Evolutionary conservation across 495 filamentous ascomycete species (phyloP), one percentile per base, ranked within the genome.

Genomic region (Sabuloglossum arenarium): DNA sequence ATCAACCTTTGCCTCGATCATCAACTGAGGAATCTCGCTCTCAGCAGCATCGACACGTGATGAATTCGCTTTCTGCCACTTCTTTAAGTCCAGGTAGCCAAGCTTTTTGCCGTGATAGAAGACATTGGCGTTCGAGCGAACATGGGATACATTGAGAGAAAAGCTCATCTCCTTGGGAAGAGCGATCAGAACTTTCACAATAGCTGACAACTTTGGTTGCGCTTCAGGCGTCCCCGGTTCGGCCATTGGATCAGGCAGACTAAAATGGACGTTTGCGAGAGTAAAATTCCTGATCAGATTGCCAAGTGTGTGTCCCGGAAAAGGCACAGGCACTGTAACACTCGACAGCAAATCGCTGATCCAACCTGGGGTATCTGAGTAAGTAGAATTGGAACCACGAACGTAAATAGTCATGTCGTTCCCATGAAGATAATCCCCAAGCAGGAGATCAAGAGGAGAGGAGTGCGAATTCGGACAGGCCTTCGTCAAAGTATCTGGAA

Each of bases 61-160:
- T n/a, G 88, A 91, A 61, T 83, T 85, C 24, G 91, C 84, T 27
- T 75, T 68, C 63, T 94, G 86, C 90, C 89, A 98, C 61, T 88
- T 72, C 19, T 73, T 64, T 37, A 97, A 63, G 61, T 88, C 75
- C 16, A 98, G 72, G 28, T 77, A 69, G 14, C 91, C 91, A 53
- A 98, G 76, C 62, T 84, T 82, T 46, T 79, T 69, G 16, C 73
- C 73, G 49, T 81, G 70, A 63, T 94, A 95, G 56, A 72, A 86
- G 1, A 96, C 80, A 61, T 89, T 79, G 6, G 88, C 82, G 43
- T 73, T 75, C 6, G 90, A 87, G 29, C 79, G 77, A 34, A 97
- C 78, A 47, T 70, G 72, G 24, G 76, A 78, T 56, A 96, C 86
- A 58, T 85, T 75, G 46, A 98, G 66, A 14, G 75, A 71, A 61